Evolutionary conservation across 2,329 filamentous ascomycete species (phyloP), one percentile per base, ranked within the genome.

Genomic region (Tolypocladium paradoxum): DNA sequence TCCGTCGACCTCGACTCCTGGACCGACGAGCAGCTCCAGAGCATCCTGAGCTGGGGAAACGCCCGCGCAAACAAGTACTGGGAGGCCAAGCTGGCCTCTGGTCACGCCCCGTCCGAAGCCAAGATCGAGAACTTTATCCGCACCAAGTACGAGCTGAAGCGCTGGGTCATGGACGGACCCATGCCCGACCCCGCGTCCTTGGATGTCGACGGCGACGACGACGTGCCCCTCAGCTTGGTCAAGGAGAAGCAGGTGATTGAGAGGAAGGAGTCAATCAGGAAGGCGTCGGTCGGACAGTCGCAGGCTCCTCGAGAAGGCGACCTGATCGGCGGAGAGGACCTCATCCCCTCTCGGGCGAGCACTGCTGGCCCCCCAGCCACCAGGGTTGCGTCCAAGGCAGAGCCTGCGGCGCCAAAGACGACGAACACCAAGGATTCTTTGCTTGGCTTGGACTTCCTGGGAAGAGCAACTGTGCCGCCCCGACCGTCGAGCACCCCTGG

Each of bases 71-170:
- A 99, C 76, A 97, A 95, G 77, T 96, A 97, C 70, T 99, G 92
- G 92, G 95, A 99, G 72, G 83, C 88, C 57, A 99, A 97, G 74
- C 74, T 99, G 64, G 90, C 92, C 2, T 74, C 86, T 16, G 91
- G 91, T 55, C 93, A 99, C 71, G 83, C 92, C 48, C 93, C 93
- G 1, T 96, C 92, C 24, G 95, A 99, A 75, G 82, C 88, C 60
- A 99, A 99, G 79, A 97, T 99, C 62, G 93, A 99, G 79, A 99
- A 97, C 76, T 99, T 99, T 66, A 97, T 99, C 64, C 85, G 93
- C 60, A 99, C 95, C 53, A 99, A 99, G 72, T 99, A 99, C 71
- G 93, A 99, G 70, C 87, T 93, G 52, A 97, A 96, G 81, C 81
- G 95, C 73, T 99, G 93, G 93, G 87, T 90, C n/a, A 97, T 97